phyloP scores from a whole-genome alignment of 2,329 filamentous ascomycete genomes.

The Cyphellophora europaea region DNA sequence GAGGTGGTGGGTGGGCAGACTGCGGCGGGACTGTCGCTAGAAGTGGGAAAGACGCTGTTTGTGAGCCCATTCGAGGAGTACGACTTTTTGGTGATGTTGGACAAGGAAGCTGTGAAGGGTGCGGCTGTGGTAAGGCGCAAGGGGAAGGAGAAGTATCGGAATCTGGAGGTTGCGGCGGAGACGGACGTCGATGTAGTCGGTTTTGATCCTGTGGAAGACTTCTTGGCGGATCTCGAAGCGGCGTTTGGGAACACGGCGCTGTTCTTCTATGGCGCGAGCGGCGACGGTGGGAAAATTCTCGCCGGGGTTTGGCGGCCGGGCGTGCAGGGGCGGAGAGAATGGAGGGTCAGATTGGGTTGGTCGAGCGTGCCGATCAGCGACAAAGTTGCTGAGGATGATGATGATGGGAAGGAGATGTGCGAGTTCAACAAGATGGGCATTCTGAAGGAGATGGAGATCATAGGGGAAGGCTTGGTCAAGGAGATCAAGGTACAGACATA shows the following conservation, averaged over 20 bases:
- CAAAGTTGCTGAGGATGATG: constrained; percentile 15
- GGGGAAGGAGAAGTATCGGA: constrained; percentile 58
- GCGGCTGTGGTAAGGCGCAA: constrained; percentile 8
- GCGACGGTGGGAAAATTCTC: constrained; percentile 42
- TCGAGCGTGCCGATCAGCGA: constrained; percentile 48
- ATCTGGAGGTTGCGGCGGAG: constrained; percentile 51
- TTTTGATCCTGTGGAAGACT: constrained; percentile 51
- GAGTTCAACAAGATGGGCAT: constrained; percentile 60
- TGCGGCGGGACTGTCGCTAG: constrained; percentile 35
- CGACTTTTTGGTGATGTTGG: constrained; percentile 71
- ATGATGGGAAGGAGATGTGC: constrained; percentile 39
- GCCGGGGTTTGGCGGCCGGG: constrained; percentile 58
- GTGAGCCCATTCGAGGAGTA: constrained; percentile 65
- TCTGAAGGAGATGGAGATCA: constrained; percentile 61
- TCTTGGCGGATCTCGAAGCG: constrained; percentile 57
- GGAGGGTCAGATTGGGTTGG: constrained; percentile 63
- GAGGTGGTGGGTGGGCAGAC: constrained; percentile 38
- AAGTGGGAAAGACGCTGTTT: constrained; percentile 57
- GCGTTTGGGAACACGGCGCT: constrained; percentile 62
- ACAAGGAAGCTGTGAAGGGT: constrained; percentile 2
- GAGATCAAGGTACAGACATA: too few species aligned
- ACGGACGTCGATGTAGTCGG: constrained; percentile 37
- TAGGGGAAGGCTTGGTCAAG: constrained; percentile 24
- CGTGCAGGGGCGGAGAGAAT: constrained; percentile 41
- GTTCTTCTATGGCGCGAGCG: constrained; percentile 63